Percentiles rank a stretch among this genome's conserved stretches.
Evolutionary conservation across 768 basidiomycete genomes (phyloP).

Genomic region (Suillus tomentosus): DNA sequence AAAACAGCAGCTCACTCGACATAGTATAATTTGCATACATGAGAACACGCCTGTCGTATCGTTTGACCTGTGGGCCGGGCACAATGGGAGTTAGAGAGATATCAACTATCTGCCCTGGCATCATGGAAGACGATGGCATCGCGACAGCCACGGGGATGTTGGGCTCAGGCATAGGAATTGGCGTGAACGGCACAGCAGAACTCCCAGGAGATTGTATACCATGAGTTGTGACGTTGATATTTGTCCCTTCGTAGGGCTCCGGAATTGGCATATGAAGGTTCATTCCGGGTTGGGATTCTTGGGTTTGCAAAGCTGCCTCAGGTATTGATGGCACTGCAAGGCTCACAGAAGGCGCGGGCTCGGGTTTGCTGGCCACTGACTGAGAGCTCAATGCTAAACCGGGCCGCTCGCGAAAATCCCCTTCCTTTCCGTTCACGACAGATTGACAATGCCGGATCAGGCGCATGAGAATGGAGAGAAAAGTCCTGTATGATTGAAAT

Average conservation of each 20-base stretch:
- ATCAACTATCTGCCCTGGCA: not conserved
- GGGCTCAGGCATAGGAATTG: too few relatives aligned
- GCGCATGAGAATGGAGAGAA: not conserved
- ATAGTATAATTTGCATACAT: not conserved
- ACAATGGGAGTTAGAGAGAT: not conserved
- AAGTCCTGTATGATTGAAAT: not conserved
- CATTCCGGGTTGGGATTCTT: not conserved
- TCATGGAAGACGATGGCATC: not conserved
- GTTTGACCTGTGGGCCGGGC: not conserved
- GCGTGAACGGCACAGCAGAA: too few relatives aligned
- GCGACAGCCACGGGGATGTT: too few relatives aligned
- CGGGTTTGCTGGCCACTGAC: too few relatives aligned
- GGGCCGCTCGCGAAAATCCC: not conserved
- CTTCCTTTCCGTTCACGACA: not conserved
- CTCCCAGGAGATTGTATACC: too few relatives aligned
- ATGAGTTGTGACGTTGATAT: not conserved
- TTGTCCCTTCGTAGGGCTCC: not conserved
- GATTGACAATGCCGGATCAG: not conserved
- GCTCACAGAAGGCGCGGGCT: not conserved
- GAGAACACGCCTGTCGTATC: not conserved
- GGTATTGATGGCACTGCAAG: not conserved
- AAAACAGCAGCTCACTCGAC: not conserved
- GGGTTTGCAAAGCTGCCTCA: not conserved
- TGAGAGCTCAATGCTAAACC: not conserved
- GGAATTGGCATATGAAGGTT: not conserved